phyloP scores from a whole-genome alignment of 2,329 filamentous ascomycete genomes.

The Aquanectria penicillioides region DNA sequence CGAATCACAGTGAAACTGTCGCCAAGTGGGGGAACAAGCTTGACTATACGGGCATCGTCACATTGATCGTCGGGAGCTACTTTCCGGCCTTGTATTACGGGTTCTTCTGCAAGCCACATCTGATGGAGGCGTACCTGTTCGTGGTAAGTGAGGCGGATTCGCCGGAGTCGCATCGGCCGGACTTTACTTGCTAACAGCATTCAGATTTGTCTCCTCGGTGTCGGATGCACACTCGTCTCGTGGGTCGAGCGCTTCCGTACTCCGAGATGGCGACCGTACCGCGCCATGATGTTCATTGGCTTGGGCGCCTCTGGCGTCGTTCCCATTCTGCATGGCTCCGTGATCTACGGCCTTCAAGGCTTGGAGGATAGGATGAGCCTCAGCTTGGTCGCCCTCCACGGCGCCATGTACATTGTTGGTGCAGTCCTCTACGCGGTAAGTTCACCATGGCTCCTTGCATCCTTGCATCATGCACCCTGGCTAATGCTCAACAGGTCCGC shows the following conservation, averaged over 20 bases:
- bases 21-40: conserved; percentile 89
- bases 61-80: conserved; percentile 90
- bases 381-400: conserved; percentile 82
- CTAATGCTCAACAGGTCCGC: conserved; percentile 63
- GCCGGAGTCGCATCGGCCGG: neutral
- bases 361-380: conserved; percentile 82
- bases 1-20: conserved; percentile 83
- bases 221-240: conserved; percentile 80
- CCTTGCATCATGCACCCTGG: neutral
- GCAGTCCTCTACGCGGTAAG: conserved; percentile 86
- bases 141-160: conserved; percentile 64
- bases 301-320: conserved; percentile 87
- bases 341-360: conserved; percentile 71
- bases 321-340: conserved; percentile 81
- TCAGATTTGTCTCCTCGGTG: conserved; percentile 80
- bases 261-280: conserved; percentile 83
- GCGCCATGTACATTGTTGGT: conserved; percentile 84
- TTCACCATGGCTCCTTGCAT: conserved; percentile 19
- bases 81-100: conserved; percentile 90
- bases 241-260: conserved; percentile 86
- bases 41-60: conserved; percentile 94
- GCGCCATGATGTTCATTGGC: conserved; percentile 88
- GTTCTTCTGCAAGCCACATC: conserved; percentile 74
- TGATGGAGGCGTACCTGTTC: conserved; percentile 78
- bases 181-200: conserved; percentile 25